These are phyloP conservation scores for Termitomyces sp. DNA, from an alignment of 768 basidiomycete species.

Conservation along the genomic window DNA sequence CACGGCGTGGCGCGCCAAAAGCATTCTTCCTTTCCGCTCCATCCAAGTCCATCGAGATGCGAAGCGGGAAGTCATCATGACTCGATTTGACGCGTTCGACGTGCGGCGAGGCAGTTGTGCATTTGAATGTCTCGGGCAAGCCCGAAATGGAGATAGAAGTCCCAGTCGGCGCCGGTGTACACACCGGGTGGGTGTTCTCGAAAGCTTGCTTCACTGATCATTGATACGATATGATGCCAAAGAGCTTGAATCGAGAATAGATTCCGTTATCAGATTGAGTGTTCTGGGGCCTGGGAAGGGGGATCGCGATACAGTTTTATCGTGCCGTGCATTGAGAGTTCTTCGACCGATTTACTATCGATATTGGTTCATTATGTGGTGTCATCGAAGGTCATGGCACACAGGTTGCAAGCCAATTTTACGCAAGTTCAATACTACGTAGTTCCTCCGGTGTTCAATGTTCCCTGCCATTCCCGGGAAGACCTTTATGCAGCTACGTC, in stretches of 20 bases:
- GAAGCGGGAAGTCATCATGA: conserved; percentile 61
- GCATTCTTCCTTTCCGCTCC: neutral
- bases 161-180: neutral
- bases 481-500: neutral
- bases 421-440: neutral
- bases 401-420: neutral
- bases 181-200: neutral
- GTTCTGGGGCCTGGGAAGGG: conserved; percentile 51
- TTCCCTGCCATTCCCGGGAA: neutral
- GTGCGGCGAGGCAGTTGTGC: neutral
- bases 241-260: conserved; percentile 61
- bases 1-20: neutral
- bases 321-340: neutral
- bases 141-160: conserved; percentile 66
- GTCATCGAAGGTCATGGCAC: neutral
- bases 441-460: neutral
- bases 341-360: too few species aligned
- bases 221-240: conserved; percentile 19
- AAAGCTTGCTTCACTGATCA: neutral
- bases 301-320: conserved; percentile 27
- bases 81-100: conserved; percentile 45
- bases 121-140: conserved; percentile 37
- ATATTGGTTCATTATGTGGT: neutral
- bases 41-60: neutral
- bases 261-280: conserved; percentile 58